Evolutionary conservation across 2,329 filamentous ascomycete genomes (phyloP).

Genomic region (Neofusicoccum laricinum): DNA sequence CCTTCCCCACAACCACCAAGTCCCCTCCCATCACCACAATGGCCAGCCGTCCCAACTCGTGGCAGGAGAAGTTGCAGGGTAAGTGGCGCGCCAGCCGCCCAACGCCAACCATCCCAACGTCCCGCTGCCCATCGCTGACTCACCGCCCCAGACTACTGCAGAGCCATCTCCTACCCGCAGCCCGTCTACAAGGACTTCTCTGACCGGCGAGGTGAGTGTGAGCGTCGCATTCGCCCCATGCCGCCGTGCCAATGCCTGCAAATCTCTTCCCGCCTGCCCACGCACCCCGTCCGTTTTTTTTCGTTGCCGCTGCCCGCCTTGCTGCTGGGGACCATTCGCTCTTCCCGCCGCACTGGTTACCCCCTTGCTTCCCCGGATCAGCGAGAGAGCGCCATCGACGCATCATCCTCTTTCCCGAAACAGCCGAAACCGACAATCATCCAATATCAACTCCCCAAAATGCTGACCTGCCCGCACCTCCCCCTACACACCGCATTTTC

Average conservation of each 20-base stretch:
- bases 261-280: background rate
- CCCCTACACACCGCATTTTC: slow-evolving; percentile 2
- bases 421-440: slow-evolving; percentile 13
- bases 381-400: slow-evolving; percentile 8
- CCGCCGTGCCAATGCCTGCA: background rate
- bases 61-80: slow-evolving; percentile 29
- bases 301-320: slow-evolving; percentile 3
- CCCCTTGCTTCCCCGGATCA: slow-evolving; percentile 18
- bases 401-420: slow-evolving; percentile 12
- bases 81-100: background rate
- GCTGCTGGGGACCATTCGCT: background rate
- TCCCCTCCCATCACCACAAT: slow-evolving; percentile 9
- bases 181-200: slow-evolving; percentile 35
- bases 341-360: slow-evolving; percentile 8
- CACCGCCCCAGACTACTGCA: slow-evolving; percentile 31
- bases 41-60: slow-evolving; percentile 17
- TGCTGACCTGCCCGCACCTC: background rate
- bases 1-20: slow-evolving; percentile 10
- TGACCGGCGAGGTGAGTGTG: slow-evolving; percentile 34
- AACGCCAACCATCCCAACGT: background rate
- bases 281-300: background rate
- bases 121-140: background rate
- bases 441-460: slow-evolving; percentile 12
- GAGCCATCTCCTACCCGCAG: slow-evolving; percentile 24
- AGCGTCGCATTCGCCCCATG: background rate